Conservation (phyloP, 1,139 yeast genomes). For the Yamadazyma aaseri region DNA sequence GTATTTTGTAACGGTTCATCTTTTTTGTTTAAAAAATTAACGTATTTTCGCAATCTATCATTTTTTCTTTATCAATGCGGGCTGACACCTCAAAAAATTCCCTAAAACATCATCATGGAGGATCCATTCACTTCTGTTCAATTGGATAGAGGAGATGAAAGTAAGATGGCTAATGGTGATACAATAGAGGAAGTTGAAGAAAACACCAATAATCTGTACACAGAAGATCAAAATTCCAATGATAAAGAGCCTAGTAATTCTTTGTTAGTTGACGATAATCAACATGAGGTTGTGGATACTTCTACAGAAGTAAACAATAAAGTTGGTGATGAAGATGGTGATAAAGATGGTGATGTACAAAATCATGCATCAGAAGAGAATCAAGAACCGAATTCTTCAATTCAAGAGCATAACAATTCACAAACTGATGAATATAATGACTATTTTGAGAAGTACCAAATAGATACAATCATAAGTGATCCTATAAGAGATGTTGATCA, state of each 20-base stretch:
- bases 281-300: not conserved
- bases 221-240: constrained; percentile 4
- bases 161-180: constrained; percentile 4
- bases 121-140: constrained; percentile 59
- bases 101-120: constrained; percentile 24
- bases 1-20: not conserved
- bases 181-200: constrained; percentile 11
- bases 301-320: constrained; percentile 4
- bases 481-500: constrained; percentile 79
- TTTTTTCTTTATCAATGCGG: constrained; percentile 3
- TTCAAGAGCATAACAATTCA: constrained; percentile 1
- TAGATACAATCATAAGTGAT: constrained; percentile 53
- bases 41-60: constrained; percentile 2
- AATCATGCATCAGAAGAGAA: not conserved
- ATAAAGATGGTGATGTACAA: not conserved
- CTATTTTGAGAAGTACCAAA: constrained; percentile 23
- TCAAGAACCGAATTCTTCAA: constrained; percentile 7
- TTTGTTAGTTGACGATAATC: constrained; percentile 6
- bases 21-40: not conserved
- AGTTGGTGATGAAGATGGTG: constrained; percentile 5
- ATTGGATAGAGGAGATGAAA: constrained; percentile 52
- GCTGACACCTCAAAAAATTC: not conserved
- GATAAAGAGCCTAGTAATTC: constrained; percentile 16
- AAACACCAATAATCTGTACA: not conserved
- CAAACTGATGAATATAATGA: constrained; percentile 2